phyloP scores from a whole-genome alignment of 176 grass and related monocot species.

The Chloris gayana region DNA sequence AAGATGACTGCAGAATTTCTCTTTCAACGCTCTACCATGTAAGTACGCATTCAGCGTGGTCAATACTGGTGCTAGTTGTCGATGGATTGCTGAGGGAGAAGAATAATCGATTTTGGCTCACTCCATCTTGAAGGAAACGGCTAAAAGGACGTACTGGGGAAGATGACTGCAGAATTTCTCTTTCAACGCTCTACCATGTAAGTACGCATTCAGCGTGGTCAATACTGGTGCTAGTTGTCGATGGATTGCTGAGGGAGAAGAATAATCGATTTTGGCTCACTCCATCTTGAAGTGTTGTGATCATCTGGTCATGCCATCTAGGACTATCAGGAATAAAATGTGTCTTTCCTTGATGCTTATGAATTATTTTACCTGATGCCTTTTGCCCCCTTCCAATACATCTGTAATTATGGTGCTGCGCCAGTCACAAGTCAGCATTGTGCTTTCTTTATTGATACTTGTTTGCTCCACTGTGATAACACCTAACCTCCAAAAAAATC shows the following conservation, averaged over 20 bases:
- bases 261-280: neutral
- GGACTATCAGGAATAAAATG: neutral
- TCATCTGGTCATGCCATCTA: constrained; percentile 1
- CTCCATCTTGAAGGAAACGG: constrained; percentile 44
- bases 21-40: constrained; percentile 94
- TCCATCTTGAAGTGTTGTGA: neutral
- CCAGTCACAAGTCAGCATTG: neutral
- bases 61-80: neutral
- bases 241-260: neutral
- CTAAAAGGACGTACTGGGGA: constrained; percentile 96
- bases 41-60: constrained; percentile 43
- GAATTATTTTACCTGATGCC: neutral
- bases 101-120: neutral
- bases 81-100: neutral
- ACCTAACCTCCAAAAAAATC: constrained; percentile 8
- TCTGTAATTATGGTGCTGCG: neutral
- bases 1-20: constrained; percentile 93
- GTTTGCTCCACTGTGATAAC: constrained; percentile 18
- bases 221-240: neutral
- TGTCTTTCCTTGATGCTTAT: constrained; percentile 9
- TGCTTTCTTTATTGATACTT: constrained; percentile 5
- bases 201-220: constrained; percentile 32
- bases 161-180: constrained; percentile 91
- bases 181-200: constrained; percentile 96
- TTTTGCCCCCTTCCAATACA: neutral